Percentiles rank a stretch among this genome's conserved stretches.
Evolutionary conservation across 2,329 filamentous ascomycete genomes (phyloP).

Genomic region (Alternaria alternata): DNA sequence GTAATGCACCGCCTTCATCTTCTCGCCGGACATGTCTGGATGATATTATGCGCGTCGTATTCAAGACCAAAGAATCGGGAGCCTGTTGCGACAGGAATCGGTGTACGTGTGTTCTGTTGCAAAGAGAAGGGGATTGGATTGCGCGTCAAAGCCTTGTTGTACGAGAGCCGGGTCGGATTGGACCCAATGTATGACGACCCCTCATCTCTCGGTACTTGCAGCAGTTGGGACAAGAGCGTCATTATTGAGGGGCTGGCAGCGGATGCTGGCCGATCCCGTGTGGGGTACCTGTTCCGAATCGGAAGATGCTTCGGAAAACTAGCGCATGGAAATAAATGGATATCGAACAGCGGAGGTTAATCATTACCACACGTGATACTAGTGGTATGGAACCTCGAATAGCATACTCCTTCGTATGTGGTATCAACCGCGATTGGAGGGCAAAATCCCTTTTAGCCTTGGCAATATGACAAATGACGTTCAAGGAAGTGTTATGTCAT

Average conservation of each 20-base stretch:
- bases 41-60: not conserved
- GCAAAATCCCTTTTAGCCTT: no score
- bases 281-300: constrained; percentile 12
- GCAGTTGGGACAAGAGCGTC: constrained; percentile 4
- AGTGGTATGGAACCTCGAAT: no score
- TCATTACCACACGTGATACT: no score
- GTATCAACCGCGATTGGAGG: no score
- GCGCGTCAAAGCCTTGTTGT: not conserved
- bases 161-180: no score
- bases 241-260: constrained; percentile 13
- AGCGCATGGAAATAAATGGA: not conserved
- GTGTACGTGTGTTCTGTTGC: not conserved
- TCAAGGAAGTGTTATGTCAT: no score
- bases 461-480: no score
- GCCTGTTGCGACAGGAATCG: not conserved
- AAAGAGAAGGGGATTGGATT: not conserved
- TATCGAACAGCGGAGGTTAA: not conserved
- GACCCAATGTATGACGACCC: constrained; percentile 1
- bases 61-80: not conserved
- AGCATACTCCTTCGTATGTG: no score
- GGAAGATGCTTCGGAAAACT: constrained; percentile 7
- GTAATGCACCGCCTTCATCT: constrained; percentile 71
- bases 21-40: constrained; percentile 28
- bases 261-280: constrained; percentile 4
- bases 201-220: constrained; percentile 5